Conservation (phyloP, 768 basidiomycete genomes). For the Coprinopsis sp. region DNA sequence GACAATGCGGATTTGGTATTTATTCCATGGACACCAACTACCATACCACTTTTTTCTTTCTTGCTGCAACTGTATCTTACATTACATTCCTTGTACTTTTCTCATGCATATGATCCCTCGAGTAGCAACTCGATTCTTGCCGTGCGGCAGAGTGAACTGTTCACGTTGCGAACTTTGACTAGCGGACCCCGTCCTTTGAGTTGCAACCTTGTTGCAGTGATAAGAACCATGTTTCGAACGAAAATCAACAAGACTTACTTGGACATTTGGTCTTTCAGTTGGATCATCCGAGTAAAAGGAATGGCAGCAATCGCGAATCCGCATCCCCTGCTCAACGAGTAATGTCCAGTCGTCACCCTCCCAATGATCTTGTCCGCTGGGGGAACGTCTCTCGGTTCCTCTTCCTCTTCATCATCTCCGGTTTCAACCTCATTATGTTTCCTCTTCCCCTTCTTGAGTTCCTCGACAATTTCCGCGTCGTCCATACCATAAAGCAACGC, state of each 20-base stretch:
- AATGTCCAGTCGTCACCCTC: constrained; percentile 79
- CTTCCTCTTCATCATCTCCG: constrained; percentile 21
- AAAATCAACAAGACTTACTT: constrained; percentile 23
- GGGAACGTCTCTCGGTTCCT: constrained; percentile 32
- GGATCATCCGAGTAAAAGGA: constrained; percentile 47
- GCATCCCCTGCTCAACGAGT: constrained; percentile 71
- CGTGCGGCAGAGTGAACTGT: constrained; percentile 48
- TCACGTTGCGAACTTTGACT: constrained; percentile 62
- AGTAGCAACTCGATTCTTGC: constrained; percentile 33
- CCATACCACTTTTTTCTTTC: not conserved
- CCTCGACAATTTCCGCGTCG: constrained; percentile 45
- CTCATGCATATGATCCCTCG: constrained; percentile 7
- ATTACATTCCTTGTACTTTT: not conserved
- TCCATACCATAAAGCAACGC: constrained; percentile 65
- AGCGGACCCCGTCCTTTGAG: constrained; percentile 30
- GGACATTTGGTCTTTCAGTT: constrained; percentile 42
- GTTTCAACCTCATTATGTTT: constrained; percentile 13
- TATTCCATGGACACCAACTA: constrained; percentile 6
- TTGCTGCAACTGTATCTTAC: constrained; percentile 3
- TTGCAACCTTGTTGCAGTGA: constrained; percentile 24
- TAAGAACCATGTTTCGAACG: not conserved
- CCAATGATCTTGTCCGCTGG: constrained; percentile 56
- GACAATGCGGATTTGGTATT: not conserved
- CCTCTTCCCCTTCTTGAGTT: constrained; percentile 11
- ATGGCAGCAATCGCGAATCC: constrained; percentile 78